Percentiles rank a stretch among this genome's conserved stretches.
Conservation (phyloP, 768 basidiomycete species). For the Ramaria sp. region DNA sequence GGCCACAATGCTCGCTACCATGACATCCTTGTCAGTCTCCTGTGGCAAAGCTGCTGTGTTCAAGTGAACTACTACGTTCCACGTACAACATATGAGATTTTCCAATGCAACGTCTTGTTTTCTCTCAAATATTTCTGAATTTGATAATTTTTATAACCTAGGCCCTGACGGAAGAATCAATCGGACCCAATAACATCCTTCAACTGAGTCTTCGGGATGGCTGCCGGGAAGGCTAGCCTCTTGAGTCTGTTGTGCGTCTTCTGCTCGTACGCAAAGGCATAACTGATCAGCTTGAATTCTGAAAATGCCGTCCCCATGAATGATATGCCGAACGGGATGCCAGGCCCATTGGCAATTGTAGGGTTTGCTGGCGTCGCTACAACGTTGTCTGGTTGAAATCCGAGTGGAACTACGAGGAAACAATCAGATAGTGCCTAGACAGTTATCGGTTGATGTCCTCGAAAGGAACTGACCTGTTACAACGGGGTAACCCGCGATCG, state of each 20-base stretch:
- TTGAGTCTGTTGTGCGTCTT: constrained; percentile 9
- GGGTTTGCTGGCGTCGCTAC: constrained; percentile 13
- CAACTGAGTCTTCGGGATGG: constrained; percentile 12
- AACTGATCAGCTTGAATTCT: constrained; percentile 7
- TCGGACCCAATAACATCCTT: constrained; percentile 9
- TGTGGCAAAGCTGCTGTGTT: no score
- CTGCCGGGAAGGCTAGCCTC: constrained; percentile 9
- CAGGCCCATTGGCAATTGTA: constrained; percentile 24
- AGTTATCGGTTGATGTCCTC: no score
- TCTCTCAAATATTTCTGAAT: no score
- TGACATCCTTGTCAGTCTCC: no score
- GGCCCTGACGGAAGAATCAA: no score
- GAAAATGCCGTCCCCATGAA: constrained; percentile 10
- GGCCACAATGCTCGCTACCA: no score
- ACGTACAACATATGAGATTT: no score
- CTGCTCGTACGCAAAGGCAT: constrained; percentile 13
- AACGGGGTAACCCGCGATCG: constrained; percentile 11
- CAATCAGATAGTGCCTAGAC: background rate
- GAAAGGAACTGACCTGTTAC: constrained; percentile 12
- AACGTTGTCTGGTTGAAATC: constrained; percentile 26
- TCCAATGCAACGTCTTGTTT: no score
- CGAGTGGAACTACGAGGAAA: constrained; percentile 25
- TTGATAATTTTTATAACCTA: no score
- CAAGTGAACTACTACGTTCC: no score
- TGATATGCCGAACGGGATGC: constrained; percentile 11